Evolutionary conservation across 2,329 filamentous ascomycete species (phyloP).

Genomic region (Penicillium digitatum): DNA sequence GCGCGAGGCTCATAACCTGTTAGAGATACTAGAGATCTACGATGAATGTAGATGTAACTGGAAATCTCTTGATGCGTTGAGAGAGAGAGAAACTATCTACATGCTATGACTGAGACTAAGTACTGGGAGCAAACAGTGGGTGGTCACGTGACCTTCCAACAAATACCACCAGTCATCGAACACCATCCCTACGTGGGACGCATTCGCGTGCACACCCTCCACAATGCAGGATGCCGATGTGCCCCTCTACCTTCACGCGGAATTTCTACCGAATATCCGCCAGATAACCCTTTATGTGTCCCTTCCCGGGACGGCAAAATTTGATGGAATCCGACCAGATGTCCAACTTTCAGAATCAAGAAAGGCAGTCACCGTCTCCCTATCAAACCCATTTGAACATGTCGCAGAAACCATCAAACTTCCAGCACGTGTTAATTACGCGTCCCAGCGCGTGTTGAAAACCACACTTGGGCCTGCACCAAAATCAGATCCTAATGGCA

Average conservation of each 20-base stretch:
- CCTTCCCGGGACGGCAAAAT: conserved; percentile 29
- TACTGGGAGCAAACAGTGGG: no score
- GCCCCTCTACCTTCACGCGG: conserved; percentile 52
- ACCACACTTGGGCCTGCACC: neutral
- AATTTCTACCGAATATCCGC: conserved; percentile 58
- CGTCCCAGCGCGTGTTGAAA: conserved; percentile 24
- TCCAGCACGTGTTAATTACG: conserved; percentile 39
- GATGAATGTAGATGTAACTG: no score
- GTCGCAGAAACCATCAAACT: conserved; percentile 46
- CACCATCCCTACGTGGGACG: neutral
- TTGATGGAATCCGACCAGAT: conserved; percentile 13
- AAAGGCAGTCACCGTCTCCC: conserved; percentile 34
- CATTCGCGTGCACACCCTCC: neutral
- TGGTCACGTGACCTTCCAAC: no score
- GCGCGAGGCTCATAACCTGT: no score
- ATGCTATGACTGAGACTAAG: no score
- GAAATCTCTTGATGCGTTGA: no score
- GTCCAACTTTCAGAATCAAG: conserved; percentile 37
- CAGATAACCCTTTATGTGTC: conserved; percentile 57
- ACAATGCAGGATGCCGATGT: conserved; percentile 10
- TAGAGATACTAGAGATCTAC: no score
- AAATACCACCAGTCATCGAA: neutral
- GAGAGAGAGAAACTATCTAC: no score
- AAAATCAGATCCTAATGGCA: neutral
- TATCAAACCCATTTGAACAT: conserved; percentile 27